Percentiles rank a stretch among this genome's conserved stretches.
Conservation (phyloP, 352 stramenopile genomes). For the Phytopythium sindhum region DNA sequence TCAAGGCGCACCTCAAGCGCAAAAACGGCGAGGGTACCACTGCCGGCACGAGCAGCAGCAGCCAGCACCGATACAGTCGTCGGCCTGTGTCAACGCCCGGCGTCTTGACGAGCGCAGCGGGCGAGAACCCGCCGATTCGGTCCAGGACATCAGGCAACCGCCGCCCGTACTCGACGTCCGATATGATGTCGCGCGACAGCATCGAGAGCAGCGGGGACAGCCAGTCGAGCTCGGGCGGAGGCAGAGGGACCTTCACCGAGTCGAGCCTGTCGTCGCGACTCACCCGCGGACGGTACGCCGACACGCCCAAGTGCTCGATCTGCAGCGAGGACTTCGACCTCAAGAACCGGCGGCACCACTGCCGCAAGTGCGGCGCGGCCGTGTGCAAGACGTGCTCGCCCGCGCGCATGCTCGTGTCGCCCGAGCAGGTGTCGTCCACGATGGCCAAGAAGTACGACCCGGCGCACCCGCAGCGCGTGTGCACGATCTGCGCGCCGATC, state of each 20-base stretch:
- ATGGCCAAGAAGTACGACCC: conserved; percentile 64
- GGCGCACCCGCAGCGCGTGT: conserved; percentile 71
- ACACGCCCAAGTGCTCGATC: conserved; percentile 70
- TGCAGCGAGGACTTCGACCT: conserved; percentile 80
- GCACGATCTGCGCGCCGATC: conserved; percentile 75
- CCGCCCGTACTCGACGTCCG: conserved; percentile 37
- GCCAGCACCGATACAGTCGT: conserved; percentile 9
- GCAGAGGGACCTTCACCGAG: conserved; percentile 11
- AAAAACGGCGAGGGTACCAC: neutral
- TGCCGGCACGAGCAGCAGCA: neutral
- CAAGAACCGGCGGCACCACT: conserved; percentile 65
- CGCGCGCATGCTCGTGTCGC: conserved; percentile 71
- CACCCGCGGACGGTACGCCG: conserved; percentile 35
- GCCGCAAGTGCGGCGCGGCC: conserved; percentile 66
- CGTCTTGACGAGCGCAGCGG: conserved; percentile 19
- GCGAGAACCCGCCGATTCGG: conserved; percentile 19
- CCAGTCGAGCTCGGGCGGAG: conserved; percentile 3
- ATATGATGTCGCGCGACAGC: conserved; percentile 39
- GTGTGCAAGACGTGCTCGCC: conserved; percentile 71
- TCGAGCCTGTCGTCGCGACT: conserved; percentile 21
- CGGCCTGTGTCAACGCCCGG: conserved; percentile 37
- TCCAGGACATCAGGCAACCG: conserved; percentile 21
- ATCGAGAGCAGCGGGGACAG: conserved; percentile 32
- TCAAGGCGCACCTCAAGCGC: conserved; percentile 51
- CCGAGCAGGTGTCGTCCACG: conserved; percentile 45